phyloP scores from a whole-genome alignment of 2,329 filamentous ascomycete species.

The Epichloe aotearoae region DNA sequence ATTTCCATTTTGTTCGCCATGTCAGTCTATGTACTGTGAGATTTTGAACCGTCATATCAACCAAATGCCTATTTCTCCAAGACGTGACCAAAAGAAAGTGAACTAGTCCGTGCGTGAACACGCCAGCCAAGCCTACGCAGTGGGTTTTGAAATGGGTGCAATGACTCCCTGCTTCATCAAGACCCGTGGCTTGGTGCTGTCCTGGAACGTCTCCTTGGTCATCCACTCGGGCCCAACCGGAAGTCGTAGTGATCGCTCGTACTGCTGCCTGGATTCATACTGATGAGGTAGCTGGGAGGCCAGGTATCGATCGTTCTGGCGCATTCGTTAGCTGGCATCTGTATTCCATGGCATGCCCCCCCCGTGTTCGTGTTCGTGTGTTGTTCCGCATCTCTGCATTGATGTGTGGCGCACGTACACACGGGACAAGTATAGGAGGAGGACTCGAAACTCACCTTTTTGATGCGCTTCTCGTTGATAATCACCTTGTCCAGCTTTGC shows the following conservation, averaged over 20 bases:
- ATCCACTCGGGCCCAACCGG: slow-evolving; percentile 91
- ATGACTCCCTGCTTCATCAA: slow-evolving; percentile 87
- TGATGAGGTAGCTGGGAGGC: slow-evolving; percentile 73
- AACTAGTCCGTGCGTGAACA: neutral
- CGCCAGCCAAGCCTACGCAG: slow-evolving; percentile 14
- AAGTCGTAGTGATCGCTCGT: slow-evolving; percentile 74
- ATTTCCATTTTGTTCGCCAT: neutral
- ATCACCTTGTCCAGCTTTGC: slow-evolving; percentile 74
- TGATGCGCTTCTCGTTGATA: slow-evolving; percentile 78
- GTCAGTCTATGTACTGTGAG: neutral
- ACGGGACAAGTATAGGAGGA: neutral
- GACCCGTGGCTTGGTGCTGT: slow-evolving; percentile 75
- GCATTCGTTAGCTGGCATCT: neutral
- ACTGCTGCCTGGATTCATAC: slow-evolving; percentile 81
- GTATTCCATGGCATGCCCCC: too few species aligned
- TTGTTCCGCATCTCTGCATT: too few species aligned
- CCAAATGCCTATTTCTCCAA: neutral
- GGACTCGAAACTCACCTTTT: slow-evolving; percentile 55
- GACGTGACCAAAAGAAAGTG: neutral
- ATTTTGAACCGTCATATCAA: neutral
- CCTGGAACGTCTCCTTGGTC: slow-evolving; percentile 91
- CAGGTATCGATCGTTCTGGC: slow-evolving; percentile 71
- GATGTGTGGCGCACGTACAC: neutral
- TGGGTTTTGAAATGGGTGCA: slow-evolving; percentile 71
- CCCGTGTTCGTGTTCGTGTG: too few species aligned